A percentile compares a stretch with the other conserved stretches of the same genome.
These are phyloP conservation scores for Aeschynomene evenia DNA, from an alignment of 306 rosid species.

Conservation along the genomic window DNA sequence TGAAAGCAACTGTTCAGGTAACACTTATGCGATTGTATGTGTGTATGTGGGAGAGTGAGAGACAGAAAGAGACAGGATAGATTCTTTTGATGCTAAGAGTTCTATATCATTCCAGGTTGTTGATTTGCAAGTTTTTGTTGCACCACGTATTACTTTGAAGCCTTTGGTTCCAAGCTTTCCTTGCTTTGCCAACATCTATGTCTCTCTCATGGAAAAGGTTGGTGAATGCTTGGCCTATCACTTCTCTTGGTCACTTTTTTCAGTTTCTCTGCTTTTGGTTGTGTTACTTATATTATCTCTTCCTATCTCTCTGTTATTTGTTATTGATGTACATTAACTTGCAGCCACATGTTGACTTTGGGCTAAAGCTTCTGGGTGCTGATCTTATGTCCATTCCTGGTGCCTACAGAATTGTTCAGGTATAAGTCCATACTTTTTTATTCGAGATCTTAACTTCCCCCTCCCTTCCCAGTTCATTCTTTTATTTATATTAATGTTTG, in stretches of 20 bases:
- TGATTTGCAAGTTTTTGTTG: conserved; percentile 76
- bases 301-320: background rate
- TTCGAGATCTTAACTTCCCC: background rate
- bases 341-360: conserved; percentile 97
- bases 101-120: conserved; percentile 55
- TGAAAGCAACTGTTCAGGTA: conserved; percentile 89
- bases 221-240: conserved; percentile 32
- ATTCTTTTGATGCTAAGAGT: conserved; percentile 19
- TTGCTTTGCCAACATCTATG: conserved; percentile 77
- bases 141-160: conserved; percentile 84
- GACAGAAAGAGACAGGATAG: background rate
- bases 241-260: background rate
- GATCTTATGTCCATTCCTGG: conserved; percentile 97
- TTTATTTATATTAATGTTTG: conserved; percentile 5
- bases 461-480: too few species aligned
- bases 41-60: background rate
- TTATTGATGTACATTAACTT: conserved; percentile 19
- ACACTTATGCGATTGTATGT: conserved; percentile 6
- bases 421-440: conserved; percentile 17
- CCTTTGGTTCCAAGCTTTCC: conserved; percentile 98
- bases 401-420: conserved; percentile 85
- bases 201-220: conserved; percentile 96
- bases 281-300: background rate
- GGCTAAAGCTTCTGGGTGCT: conserved; percentile 77
- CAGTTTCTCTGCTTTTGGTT: background rate